phyloP scores from a whole-genome alignment of 225 moss, liverwort and hornwort genomes.

The Physcomitrellopsis africana region DNA sequence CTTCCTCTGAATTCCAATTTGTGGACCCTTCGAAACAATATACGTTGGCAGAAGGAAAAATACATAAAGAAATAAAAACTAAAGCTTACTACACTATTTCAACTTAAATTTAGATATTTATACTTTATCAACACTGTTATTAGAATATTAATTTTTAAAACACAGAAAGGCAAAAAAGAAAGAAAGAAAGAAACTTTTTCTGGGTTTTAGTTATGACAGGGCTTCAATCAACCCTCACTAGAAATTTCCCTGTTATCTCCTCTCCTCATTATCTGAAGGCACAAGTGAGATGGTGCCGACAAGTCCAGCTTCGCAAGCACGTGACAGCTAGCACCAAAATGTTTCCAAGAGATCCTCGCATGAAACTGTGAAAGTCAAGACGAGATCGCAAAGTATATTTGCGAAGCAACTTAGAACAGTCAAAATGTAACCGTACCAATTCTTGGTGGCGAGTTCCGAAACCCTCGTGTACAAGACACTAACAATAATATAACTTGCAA shows the following conservation, averaged over 20 bases:
- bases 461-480: conserved; percentile 20
- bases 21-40: conserved; percentile 8
- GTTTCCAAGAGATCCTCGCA: not conserved
- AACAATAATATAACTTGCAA: not conserved
- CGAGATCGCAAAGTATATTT: not conserved
- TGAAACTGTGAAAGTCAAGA: not conserved
- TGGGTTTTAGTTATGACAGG: not conserved
- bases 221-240: conserved; percentile 11
- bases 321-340: not conserved
- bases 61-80: too few species aligned
- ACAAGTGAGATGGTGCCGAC: not conserved
- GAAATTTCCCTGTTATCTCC: not conserved
- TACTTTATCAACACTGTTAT: too few species aligned
- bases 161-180: too few species aligned
- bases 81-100: too few species aligned
- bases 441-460: not conserved
- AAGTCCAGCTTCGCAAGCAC: not conserved
- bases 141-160: too few species aligned
- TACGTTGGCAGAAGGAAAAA: not conserved
- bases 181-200: too few species aligned
- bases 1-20: not conserved
- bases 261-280: not conserved
- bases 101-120: too few species aligned
- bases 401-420: conserved; percentile 2
- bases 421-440: conserved; percentile 20